These are phyloP conservation scores for Prunus dulcis DNA, from an alignment of 306 rosid species.

Conservation along the genomic window DNA sequence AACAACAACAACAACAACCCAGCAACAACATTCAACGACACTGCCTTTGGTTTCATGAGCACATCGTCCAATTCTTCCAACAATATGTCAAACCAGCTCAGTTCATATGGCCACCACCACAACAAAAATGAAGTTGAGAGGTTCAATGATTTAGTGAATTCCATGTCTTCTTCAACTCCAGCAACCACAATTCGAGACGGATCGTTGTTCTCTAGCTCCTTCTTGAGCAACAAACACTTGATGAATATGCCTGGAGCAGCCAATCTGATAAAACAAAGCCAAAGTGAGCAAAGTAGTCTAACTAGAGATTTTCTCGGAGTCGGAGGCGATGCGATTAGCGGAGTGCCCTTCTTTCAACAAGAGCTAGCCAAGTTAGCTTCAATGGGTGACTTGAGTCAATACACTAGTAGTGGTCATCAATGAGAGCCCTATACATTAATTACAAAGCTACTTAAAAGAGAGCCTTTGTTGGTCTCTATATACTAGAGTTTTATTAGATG, in stretches of 20 bases:
- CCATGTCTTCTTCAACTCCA: conserved; percentile 22
- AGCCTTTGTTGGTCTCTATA: conserved; percentile 22
- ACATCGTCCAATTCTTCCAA: conserved; percentile 1
- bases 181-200: conserved; percentile 16
- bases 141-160: conserved; percentile 37
- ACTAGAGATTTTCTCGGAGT: conserved; percentile 91
- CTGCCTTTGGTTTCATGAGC: conserved; percentile 30
- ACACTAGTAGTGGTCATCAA: conserved; percentile 27
- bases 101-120: background rate
- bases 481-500: conserved; percentile 19
- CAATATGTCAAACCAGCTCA: too few relatives aligned
- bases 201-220: conserved; percentile 21
- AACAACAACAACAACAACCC: conserved; percentile 1
- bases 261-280: background rate
- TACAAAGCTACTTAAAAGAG: conserved; percentile 4
- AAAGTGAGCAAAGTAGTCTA: conserved; percentile 36
- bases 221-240: conserved; percentile 15
- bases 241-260: background rate
- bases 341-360: conserved; percentile 43
- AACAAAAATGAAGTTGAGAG: conserved; percentile 11
- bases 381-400: conserved; percentile 45
- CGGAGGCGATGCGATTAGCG: conserved; percentile 33
- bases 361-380: conserved; percentile 52
- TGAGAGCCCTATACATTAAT: background rate
- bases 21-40: conserved; percentile 16